These are phyloP conservation scores for Pseudocercospora cruenta DNA, from an alignment of 2,329 filamentous ascomycete species.

Conservation along the genomic window DNA sequence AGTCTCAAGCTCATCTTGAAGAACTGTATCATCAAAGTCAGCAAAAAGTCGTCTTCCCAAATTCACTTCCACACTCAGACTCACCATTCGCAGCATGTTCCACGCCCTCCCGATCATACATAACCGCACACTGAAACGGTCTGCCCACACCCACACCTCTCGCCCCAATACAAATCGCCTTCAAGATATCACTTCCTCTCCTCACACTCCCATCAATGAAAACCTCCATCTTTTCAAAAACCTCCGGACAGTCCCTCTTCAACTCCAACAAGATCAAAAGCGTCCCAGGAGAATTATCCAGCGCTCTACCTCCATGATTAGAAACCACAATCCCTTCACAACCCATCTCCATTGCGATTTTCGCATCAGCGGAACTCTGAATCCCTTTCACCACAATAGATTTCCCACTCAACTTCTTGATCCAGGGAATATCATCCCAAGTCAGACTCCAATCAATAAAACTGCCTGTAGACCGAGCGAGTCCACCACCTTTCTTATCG, in stretches of 20 bases:
- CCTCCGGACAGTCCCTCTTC: constrained; percentile 61
- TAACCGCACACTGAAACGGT: constrained; percentile 62
- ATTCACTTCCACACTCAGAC: constrained; percentile 34
- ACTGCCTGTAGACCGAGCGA: constrained; percentile 58
- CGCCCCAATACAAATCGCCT: constrained; percentile 67
- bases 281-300: constrained; percentile 56
- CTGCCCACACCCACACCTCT: constrained; percentile 65
- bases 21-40: constrained; percentile 36
- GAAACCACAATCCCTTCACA: constrained; percentile 54
- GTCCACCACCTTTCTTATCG: constrained; percentile 58
- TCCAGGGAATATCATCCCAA: constrained; percentile 52
- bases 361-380: constrained; percentile 47
- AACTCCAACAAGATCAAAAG: constrained; percentile 66
- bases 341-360: constrained; percentile 46
- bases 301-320: constrained; percentile 57
- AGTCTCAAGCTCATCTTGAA: constrained; percentile 64
- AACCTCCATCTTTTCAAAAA: constrained; percentile 65
- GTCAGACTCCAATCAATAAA: constrained; percentile 62
- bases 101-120: constrained; percentile 60
- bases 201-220: constrained; percentile 67
- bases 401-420: constrained; percentile 55
- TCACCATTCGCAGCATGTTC: constrained; percentile 59
- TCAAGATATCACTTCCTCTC: constrained; percentile 68
- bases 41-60: background rate
- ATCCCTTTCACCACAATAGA: constrained; percentile 52